These are phyloP conservation scores for Forsythia viridissima DNA, from an alignment of 257 asterid genomes.

Conservation along the genomic window DNA sequence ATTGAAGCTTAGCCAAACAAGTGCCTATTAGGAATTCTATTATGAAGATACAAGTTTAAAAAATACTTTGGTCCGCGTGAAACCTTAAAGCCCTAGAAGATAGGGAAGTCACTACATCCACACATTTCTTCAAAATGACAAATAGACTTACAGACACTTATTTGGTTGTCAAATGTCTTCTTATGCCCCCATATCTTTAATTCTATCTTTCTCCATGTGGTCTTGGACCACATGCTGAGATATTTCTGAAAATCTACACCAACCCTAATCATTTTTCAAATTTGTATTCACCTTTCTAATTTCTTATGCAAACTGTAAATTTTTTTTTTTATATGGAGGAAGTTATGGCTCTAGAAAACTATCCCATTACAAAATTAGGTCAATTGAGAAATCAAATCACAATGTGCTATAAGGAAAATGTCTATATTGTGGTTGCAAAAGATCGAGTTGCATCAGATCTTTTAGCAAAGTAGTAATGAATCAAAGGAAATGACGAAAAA, in stretches of 20 bases:
- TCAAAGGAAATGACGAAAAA: too few relatives aligned
- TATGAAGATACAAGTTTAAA: not conserved
- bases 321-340: not conserved
- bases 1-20: too few relatives aligned
- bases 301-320: not conserved
- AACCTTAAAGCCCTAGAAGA: slow-evolving; percentile 29
- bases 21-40: too few relatives aligned
- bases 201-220: slow-evolving; percentile 6
- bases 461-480: too few relatives aligned
- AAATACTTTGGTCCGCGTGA: not conserved
- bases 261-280: not conserved
- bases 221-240: slow-evolving; percentile 32
- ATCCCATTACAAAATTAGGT: too few relatives aligned
- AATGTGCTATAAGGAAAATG: too few relatives aligned
- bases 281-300: not conserved
- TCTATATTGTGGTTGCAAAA: too few relatives aligned
- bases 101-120: slow-evolving; percentile 40
- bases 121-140: slow-evolving; percentile 25
- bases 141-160: slow-evolving; percentile 17
- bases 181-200: not conserved
- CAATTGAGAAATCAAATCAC: too few relatives aligned
- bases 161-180: slow-evolving; percentile 18
- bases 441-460: too few relatives aligned
- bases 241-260: slow-evolving; percentile 5
- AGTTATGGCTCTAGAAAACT: not conserved